Conservation (phyloP, 495 filamentous ascomycete genomes). For the Trichoderma virens region DNA sequence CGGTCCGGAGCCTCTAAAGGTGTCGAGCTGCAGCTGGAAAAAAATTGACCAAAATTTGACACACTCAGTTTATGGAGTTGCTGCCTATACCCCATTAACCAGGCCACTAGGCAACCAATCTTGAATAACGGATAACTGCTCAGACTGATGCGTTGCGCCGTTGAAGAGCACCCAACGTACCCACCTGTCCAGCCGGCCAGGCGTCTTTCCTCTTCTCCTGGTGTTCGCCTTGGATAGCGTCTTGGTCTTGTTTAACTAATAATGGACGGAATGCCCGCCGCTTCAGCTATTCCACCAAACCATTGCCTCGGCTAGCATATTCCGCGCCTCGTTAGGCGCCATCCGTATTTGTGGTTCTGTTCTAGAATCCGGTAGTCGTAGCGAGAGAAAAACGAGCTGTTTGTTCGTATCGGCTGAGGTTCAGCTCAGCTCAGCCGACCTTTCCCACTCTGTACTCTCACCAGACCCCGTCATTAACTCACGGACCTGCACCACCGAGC, state of each 20-base stretch:
- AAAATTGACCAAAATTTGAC: too few species aligned
- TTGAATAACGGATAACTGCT: too few species aligned
- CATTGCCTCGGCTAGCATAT: background rate
- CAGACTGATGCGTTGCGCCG: too few species aligned
- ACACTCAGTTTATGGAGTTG: too few species aligned
- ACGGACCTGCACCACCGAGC: background rate
- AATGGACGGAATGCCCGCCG: background rate
- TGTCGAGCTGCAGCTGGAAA: too few species aligned
- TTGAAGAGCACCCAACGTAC: too few species aligned
- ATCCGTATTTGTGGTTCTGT: background rate
- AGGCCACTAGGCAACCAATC: too few species aligned
- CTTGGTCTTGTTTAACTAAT: background rate
- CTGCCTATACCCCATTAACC: too few species aligned
- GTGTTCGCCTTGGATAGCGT: too few species aligned
- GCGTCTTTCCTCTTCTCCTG: too few species aligned
- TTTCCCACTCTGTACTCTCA: background rate
- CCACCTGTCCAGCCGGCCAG: too few species aligned
- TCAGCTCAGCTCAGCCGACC: background rate
- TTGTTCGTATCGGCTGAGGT: background rate
- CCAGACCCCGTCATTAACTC: background rate
- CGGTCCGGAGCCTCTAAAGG: too few species aligned
- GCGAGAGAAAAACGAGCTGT: background rate
- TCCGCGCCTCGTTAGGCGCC: background rate
- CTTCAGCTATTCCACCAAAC: background rate
- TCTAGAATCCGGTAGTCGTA: background rate